These are phyloP conservation scores for Wickerhamiella kurtzmanii DNA, from an alignment of 805 yeast genomes.

Conservation along the genomic window DNA sequence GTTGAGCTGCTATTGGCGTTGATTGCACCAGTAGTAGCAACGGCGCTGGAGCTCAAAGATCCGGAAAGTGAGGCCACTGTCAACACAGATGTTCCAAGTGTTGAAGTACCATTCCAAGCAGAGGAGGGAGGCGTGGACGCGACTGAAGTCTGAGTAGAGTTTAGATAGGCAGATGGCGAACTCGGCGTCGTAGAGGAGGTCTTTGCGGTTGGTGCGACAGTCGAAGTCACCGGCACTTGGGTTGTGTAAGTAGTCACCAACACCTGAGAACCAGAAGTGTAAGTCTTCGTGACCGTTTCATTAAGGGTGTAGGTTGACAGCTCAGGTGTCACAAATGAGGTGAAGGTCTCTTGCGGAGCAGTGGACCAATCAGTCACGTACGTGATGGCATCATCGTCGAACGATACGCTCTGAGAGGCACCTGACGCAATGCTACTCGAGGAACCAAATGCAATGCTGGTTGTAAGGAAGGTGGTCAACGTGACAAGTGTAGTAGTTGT, in stretches of 20 bases:
- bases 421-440: no score
- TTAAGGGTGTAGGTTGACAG: slow-evolving; percentile 8
- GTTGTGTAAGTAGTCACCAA: slow-evolving; percentile 11
- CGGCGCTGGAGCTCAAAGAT: no score
- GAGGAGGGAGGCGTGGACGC: neutral
- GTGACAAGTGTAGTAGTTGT: slow-evolving; percentile 1
- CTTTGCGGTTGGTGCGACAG: neutral
- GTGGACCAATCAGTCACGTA: slow-evolving; percentile 14
- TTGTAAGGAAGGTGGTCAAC: neutral
- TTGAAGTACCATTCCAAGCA: neutral
- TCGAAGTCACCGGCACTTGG: slow-evolving; percentile 5
- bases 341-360: slow-evolving; percentile 13
- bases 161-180: neutral
- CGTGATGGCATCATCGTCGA: slow-evolving; percentile 10
- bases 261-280: slow-evolving; percentile 11
- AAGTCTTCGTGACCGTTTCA: slow-evolving; percentile 11
- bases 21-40: no score
- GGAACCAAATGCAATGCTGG: neutral
- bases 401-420: neutral
- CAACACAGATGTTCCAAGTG: no score
- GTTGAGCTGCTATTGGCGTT: no score
- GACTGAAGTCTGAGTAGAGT: slow-evolving; percentile 2
- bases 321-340: slow-evolving; percentile 2
- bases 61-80: no score
- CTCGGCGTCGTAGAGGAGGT: neutral